These are phyloP conservation scores for Scheffersomyces titani DNA, from an alignment of 1,139 yeast genomes.

Conservation along the genomic window DNA sequence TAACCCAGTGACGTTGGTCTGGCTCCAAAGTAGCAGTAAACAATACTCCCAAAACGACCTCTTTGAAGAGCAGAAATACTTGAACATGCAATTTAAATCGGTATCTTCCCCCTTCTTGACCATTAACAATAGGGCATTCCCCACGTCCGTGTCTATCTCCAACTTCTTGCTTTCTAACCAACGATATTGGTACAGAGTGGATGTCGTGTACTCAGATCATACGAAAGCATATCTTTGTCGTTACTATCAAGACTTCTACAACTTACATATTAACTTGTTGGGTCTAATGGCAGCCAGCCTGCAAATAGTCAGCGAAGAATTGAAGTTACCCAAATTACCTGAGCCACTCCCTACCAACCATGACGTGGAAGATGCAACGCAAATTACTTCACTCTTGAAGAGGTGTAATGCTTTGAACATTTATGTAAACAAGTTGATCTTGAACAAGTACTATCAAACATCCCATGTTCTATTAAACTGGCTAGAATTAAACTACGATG, in stretches of 20 bases:
- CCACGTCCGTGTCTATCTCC: slow-evolving; percentile 32
- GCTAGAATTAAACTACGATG: slow-evolving; percentile 27
- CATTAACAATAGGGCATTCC: slow-evolving; percentile 33
- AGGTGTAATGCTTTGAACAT: slow-evolving; percentile 37
- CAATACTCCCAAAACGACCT: slow-evolving; percentile 2
- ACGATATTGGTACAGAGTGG: slow-evolving; percentile 46
- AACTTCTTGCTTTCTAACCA: slow-evolving; percentile 37
- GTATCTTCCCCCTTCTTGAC: slow-evolving; percentile 23
- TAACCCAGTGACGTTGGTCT: slow-evolving; percentile 37
- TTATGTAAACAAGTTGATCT: slow-evolving; percentile 31
- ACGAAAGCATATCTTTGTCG: slow-evolving; percentile 34
- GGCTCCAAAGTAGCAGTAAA: slow-evolving; percentile 27
- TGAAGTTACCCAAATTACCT: slow-evolving; percentile 42
- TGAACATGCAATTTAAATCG: slow-evolving; percentile 21
- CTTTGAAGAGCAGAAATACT: slow-evolving; percentile 16
- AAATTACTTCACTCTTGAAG: slow-evolving; percentile 20
- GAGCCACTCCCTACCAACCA: slow-evolving; percentile 38
- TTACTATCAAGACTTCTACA: slow-evolving; percentile 47
- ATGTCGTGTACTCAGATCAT: slow-evolving; percentile 33
- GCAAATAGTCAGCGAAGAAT: slow-evolving; percentile 12
- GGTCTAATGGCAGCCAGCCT: slow-evolving; percentile 18
- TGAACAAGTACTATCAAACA: slow-evolving; percentile 28
- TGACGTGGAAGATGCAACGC: slow-evolving; percentile 7
- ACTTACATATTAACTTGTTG: slow-evolving; percentile 33
- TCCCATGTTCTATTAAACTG: slow-evolving; percentile 31